These are phyloP conservation scores for Xenoacremonium recifei DNA, from an alignment of 2,329 filamentous ascomycete genomes.

Conservation along the genomic window DNA sequence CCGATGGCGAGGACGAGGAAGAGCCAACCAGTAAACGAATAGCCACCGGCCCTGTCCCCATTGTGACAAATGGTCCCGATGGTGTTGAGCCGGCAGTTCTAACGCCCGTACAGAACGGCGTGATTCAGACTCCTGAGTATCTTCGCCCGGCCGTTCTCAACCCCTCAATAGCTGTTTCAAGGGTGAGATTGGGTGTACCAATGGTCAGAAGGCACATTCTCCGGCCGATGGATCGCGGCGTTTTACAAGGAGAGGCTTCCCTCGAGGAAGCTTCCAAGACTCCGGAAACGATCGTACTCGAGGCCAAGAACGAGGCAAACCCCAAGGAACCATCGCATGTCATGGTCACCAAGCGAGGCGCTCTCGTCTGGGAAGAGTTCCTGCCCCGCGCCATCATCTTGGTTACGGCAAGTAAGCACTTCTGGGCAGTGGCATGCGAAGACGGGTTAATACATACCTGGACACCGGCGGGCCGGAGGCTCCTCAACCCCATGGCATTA, in stretches of 20 bases:
- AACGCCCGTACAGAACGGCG: constrained; percentile 55
- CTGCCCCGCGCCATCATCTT: constrained; percentile 84
- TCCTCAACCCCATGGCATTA: constrained; percentile 80
- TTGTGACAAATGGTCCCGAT: constrained; percentile 73
- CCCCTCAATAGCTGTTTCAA: constrained; percentile 76
- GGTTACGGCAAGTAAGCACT: constrained; percentile 82
- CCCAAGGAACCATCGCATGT: constrained; percentile 81
- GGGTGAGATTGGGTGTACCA: constrained; percentile 83
- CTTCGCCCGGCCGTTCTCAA: constrained; percentile 85
- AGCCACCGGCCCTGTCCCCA: constrained; percentile 67
- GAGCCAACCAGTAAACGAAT: constrained; percentile 51
- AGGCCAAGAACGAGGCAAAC: constrained; percentile 80
- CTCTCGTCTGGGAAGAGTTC: constrained; percentile 90
- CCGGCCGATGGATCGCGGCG: constrained; percentile 71
- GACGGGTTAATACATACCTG: constrained; percentile 88
- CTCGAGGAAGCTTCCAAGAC: constrained; percentile 61
- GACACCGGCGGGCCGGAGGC: constrained; percentile 85
- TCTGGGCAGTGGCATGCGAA: constrained; percentile 92
- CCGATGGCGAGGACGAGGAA: constrained; percentile 76
- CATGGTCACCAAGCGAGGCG: constrained; percentile 76
- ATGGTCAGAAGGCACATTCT: constrained; percentile 81
- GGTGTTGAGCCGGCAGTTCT: constrained; percentile 75
- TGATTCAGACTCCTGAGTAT: constrained; percentile 74
- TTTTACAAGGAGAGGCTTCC: constrained; percentile 51
- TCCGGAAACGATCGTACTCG: constrained; percentile 73